Percentiles rank a stretch among this genome's conserved stretches.
Evolutionary conservation across 306 rosid species (phyloP).

Genomic region (Rosa chinensis): DNA sequence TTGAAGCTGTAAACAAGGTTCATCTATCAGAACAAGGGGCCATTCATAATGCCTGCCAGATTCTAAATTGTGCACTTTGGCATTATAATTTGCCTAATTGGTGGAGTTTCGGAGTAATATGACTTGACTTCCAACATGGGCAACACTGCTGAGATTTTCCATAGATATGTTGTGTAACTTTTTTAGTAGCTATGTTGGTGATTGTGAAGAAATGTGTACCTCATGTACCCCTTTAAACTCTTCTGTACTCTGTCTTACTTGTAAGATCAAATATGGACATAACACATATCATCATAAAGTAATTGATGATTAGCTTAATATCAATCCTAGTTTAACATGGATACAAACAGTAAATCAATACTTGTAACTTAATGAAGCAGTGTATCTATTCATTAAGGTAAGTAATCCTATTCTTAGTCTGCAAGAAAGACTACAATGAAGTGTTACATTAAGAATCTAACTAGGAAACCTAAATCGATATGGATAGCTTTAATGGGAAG

Average conservation of each 20-base stretch:
- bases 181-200: not conserved
- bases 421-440: too few species aligned
- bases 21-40: not conserved
- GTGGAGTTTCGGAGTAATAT: not conserved
- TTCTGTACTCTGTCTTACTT: not conserved
- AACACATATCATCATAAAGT: too few species aligned
- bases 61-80: not conserved
- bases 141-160: not conserved
- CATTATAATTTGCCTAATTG: not conserved
- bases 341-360: too few species aligned
- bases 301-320: too few species aligned
- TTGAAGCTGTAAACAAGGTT: slow-evolving; percentile 3
- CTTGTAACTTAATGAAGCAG: too few species aligned
- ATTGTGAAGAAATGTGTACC: not conserved
- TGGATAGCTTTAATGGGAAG: too few species aligned
- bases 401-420: too few species aligned
- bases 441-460: too few species aligned
- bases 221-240: not conserved
- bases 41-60: not conserved
- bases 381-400: too few species aligned
- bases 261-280: too few species aligned
- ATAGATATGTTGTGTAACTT: not conserved
- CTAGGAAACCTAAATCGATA: too few species aligned
- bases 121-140: not conserved
- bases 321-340: too few species aligned